phyloP scores from a whole-genome alignment of 768 basidiomycete species.

The Lentinula aciculospora region DNA sequence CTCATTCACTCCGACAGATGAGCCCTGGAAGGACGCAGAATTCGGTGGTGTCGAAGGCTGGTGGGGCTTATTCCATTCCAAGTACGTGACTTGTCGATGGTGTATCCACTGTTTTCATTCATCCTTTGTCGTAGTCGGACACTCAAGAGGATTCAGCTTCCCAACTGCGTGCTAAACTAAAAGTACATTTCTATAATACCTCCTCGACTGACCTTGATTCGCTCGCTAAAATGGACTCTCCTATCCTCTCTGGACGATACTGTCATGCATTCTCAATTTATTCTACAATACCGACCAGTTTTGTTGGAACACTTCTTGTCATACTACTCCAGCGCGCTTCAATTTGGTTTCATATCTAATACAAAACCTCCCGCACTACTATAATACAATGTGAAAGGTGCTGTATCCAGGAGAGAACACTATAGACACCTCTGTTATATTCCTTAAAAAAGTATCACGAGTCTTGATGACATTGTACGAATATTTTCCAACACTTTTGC shows the following conservation, averaged over 20 bases:
- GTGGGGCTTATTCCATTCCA: slow-evolving; percentile 63
- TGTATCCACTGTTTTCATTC: not conserved
- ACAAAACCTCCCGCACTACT: too few species aligned
- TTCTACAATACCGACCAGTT: not conserved
- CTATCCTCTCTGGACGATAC: not conserved
- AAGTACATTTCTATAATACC: not conserved
- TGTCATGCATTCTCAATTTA: not conserved
- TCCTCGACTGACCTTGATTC: not conserved
- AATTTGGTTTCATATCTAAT: too few species aligned
- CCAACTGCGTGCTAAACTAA: slow-evolving; percentile 1
- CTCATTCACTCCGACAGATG: not conserved
- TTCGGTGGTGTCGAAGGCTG: slow-evolving; percentile 78
- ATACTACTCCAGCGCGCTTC: too few species aligned
- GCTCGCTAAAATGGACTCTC: not conserved
- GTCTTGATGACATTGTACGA: too few species aligned
- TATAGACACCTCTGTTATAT: too few species aligned
- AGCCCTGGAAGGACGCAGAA: slow-evolving; percentile 34
- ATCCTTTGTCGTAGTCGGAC: slow-evolving; percentile 3
- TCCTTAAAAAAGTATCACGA: too few species aligned
- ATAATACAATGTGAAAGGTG: too few species aligned
- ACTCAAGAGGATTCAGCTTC: slow-evolving; percentile 7
- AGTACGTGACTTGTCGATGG: slow-evolving; percentile 39
- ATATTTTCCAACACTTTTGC: too few species aligned
- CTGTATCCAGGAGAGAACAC: too few species aligned
- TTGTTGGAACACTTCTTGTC: not conserved